Conservation (phyloP, 2,329 filamentous ascomycete genomes). For the Cordyceps pruinosa region DNA sequence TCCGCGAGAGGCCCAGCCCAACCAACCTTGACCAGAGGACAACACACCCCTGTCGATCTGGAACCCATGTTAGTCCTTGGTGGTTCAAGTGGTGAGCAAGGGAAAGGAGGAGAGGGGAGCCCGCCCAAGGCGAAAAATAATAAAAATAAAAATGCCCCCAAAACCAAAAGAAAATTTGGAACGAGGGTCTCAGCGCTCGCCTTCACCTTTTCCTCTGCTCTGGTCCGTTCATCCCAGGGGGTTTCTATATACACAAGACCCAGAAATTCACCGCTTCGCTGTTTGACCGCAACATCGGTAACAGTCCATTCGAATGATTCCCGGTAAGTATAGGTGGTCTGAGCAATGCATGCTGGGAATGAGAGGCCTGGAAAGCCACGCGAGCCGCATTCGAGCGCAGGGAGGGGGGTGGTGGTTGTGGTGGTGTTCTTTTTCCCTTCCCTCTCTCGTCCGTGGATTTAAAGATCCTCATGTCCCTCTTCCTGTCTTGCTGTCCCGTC, state of each 20-base stretch:
- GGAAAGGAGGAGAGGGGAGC: not conserved
- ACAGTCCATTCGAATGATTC: constrained; percentile 1
- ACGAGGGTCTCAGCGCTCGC: not conserved
- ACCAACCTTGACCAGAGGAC: not conserved
- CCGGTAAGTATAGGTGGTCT: constrained; percentile 9
- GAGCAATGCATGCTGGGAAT: constrained; percentile 11
- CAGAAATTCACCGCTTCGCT: constrained; percentile 6
- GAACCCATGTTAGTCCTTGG: constrained; percentile 8
- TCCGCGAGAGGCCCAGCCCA: not conserved
- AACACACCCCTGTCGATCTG: constrained; percentile 12
- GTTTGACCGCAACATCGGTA: constrained; percentile 12
- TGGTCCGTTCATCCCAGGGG: not conserved
- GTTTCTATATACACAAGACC: too few species aligned
- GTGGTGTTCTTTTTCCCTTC: not conserved
- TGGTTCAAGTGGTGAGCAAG: not conserved
- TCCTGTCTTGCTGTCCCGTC: not conserved
- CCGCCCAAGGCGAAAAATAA: not conserved
- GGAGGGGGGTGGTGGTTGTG: not conserved
- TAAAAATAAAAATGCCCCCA: not conserved
- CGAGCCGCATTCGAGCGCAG: not conserved
- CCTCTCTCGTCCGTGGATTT: constrained; percentile 6
- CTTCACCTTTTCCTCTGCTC: not conserved
- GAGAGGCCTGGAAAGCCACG: constrained; percentile 3
- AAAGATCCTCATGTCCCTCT: constrained; percentile 8
- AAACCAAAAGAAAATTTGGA: constrained; percentile 1